These are phyloP conservation scores for Chlorophyllum brunneum DNA, from an alignment of 768 basidiomycete genomes.

Conservation along the genomic window DNA sequence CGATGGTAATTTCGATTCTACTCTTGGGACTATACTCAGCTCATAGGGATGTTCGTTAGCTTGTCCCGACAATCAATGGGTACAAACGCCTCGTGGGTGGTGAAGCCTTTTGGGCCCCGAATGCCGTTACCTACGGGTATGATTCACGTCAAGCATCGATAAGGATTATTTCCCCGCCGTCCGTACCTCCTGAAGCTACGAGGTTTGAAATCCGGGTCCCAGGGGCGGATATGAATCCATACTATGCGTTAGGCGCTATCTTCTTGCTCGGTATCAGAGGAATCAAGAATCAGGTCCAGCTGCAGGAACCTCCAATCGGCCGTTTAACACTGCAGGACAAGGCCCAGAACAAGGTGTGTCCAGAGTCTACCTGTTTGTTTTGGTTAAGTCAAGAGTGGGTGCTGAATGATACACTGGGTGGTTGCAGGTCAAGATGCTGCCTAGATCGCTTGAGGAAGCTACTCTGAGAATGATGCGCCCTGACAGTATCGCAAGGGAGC, in stretches of 20 bases:
- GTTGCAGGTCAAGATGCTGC: conserved; percentile 66
- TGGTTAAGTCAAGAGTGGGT: neutral
- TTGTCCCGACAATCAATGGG: conserved; percentile 91
- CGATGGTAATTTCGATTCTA: conserved; percentile 46
- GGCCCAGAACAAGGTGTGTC: conserved; percentile 49
- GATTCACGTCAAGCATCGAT: conserved; percentile 92
- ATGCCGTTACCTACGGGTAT: conserved; percentile 91
- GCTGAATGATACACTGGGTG: conserved; percentile 15
- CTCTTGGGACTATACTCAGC: neutral
- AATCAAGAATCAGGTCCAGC: conserved; percentile 67
- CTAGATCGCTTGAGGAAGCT: conserved; percentile 75
- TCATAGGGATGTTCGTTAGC: conserved; percentile 29
- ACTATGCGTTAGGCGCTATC: conserved; percentile 84
- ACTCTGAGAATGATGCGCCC: conserved; percentile 75
- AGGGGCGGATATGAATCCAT: conserved; percentile 96
- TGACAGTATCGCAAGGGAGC: conserved; percentile 78
- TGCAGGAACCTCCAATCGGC: conserved; percentile 71
- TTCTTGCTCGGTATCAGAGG: conserved; percentile 86
- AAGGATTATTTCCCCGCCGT: conserved; percentile 89
- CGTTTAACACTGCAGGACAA: conserved; percentile 52
- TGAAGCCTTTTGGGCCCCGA: conserved; percentile 93
- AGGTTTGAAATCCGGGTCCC: conserved; percentile 93
- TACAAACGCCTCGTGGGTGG: conserved; percentile 96
- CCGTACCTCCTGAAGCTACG: conserved; percentile 76
- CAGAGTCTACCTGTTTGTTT: neutral